phyloP scores from a whole-genome alignment of 2,329 filamentous ascomycete species.

The Alternaria viburni region DNA sequence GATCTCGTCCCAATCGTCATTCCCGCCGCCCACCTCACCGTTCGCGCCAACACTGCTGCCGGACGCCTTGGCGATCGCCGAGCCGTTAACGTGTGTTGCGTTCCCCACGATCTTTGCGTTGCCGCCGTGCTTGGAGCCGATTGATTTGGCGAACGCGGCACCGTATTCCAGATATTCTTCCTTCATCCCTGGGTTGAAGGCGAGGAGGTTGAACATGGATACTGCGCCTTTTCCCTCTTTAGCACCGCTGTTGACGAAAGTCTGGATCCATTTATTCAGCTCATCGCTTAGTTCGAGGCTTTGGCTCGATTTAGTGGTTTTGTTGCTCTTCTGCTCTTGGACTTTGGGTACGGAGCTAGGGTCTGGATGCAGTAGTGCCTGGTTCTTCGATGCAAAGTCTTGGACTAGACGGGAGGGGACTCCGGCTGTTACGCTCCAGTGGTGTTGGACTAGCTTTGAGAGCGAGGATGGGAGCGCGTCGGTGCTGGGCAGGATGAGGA shows the following conservation, averaged over 20 bases:
- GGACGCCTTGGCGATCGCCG: constrained; percentile 14
- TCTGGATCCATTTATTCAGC: constrained; percentile 58
- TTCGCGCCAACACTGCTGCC: constrained; percentile 3
- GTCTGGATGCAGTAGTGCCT: constrained; percentile 47
- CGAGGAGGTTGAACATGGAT: constrained; percentile 68
- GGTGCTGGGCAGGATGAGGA: constrained; percentile 52
- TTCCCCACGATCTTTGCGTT: constrained; percentile 68
- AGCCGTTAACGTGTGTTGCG: constrained; percentile 49
- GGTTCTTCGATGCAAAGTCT: constrained; percentile 48
- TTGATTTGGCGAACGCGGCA: constrained; percentile 56
- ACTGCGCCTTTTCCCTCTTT: constrained; percentile 54
- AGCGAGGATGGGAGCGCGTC: constrained; percentile 36
- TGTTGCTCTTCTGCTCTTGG: constrained; percentile 27
- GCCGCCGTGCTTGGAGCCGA: constrained; percentile 62
- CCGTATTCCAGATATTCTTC: constrained; percentile 65
- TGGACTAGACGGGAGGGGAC: constrained; percentile 53
- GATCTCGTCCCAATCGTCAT: constrained; percentile 65
- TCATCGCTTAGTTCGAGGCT: constrained; percentile 61
- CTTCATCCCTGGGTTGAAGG: constrained; percentile 62
- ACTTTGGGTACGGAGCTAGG: constrained; percentile 44
- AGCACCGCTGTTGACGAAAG: constrained; percentile 25
- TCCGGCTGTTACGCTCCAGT: constrained; percentile 51
- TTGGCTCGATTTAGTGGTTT: constrained; percentile 23
- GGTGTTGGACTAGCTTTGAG: constrained; percentile 28
- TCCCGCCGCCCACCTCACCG: constrained; percentile 13